These are phyloP conservation scores for Trichosporon sp. DNA, from an alignment of 1,284 basidiomycete genomes.

Conservation along the genomic window DNA sequence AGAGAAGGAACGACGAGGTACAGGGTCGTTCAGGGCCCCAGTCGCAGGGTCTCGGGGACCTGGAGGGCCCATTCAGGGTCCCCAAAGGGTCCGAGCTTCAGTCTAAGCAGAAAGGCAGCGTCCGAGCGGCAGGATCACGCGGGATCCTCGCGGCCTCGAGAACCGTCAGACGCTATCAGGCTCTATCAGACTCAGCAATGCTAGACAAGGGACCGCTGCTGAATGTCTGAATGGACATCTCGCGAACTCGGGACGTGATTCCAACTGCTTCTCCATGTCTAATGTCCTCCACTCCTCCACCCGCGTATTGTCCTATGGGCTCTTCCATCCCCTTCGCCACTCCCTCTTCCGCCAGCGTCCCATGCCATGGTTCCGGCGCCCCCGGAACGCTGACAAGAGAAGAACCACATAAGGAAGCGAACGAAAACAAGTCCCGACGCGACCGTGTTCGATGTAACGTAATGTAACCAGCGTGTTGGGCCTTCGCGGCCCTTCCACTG, in stretches of 20 bases:
- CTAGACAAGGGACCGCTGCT: constrained; percentile 3
- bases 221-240: constrained; percentile 1
- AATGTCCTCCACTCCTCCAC: background rate
- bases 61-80: background rate
- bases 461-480: background rate
- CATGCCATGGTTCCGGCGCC: constrained; percentile 4
- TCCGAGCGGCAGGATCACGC: background rate
- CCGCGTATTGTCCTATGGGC: background rate
- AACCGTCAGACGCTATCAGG: background rate
- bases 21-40: background rate
- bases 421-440: background rate
- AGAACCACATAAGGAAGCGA: background rate
- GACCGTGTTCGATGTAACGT: constrained; percentile 9
- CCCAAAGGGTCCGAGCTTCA: background rate
- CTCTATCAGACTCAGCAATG: background rate
- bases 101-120: background rate
- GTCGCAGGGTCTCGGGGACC: constrained; percentile 6
- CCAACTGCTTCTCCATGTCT: constrained; percentile 1
- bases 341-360: background rate
- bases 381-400: background rate
- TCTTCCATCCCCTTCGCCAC: background rate
- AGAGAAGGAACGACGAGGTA: background rate
- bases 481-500: background rate
- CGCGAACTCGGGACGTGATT: background rate
- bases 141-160: background rate